phyloP scores from a whole-genome alignment of 73 alveolate species.

The Tetrahymena thermophila region DNA sequence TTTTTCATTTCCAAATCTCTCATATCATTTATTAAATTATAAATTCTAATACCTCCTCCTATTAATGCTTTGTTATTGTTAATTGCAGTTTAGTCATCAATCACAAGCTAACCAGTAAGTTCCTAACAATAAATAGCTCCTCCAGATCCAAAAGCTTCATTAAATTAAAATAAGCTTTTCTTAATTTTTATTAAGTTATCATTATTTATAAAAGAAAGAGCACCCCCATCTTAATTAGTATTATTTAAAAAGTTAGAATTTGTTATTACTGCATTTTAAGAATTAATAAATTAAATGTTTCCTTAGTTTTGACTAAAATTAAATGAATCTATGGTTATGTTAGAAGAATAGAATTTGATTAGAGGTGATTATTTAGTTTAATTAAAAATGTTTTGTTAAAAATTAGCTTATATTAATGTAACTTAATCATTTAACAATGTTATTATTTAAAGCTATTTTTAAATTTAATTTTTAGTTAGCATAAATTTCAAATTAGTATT shows the following conservation, averaged over 20 bases:
- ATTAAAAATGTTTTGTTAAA: background rate
- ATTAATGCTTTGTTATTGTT: background rate
- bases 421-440: background rate
- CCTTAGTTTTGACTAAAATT: background rate
- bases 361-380: background rate
- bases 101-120: background rate
- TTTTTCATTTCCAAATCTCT: background rate
- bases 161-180: background rate
- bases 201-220: background rate
- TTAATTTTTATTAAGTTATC: too few relatives aligned
- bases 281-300: background rate
- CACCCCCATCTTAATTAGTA: background rate
- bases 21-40: background rate
- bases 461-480: background rate
- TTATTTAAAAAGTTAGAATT: background rate
- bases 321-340: background rate
- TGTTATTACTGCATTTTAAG: background rate
- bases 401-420: background rate
- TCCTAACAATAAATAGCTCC: background rate
- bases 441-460: background rate
- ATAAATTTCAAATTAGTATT: background rate
- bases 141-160: background rate
- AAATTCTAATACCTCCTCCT: background rate
- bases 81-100: background rate
- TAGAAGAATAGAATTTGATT: background rate